Evolutionary conservation across 169 alveolate species (phyloP), one percentile per base, ranked within the genome.

Genomic region (Miamiensis avidus): DNA sequence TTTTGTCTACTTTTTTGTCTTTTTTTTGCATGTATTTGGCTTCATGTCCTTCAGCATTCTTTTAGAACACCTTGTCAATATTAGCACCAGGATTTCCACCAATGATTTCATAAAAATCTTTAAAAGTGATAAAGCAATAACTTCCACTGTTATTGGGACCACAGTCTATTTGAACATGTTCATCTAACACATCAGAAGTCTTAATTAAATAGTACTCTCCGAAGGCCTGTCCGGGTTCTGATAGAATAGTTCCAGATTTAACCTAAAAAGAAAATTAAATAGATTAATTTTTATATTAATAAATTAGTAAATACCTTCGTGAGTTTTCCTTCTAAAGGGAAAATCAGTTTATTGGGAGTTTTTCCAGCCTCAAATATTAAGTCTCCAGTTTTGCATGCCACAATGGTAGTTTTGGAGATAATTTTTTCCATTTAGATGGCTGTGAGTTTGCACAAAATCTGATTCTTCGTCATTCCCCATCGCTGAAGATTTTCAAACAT

Each of bases 391-490:
- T 79, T n/a, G 65, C 81, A 86, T 32, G 81, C 75, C 34, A 76
- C 74, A 79, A 79, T 32, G 33, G 79, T 74, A 49, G 76, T 77
- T 31, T 79, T 81, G 74, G 72, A 29, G 25, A 86, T 86, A 75
- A 86, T 81, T 76, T 86, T 86, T 81, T 86, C 79, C 16, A 74
- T 86, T 75, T 86, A 75, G 0, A 86, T 64, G 30, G 31, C 73
- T 27, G 90, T 86, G 1, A 86, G 73, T 73, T 86, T 49, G 74
- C 84, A 72, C 33, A 86, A 75, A 26, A 65, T 6, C 1, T 81
- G 64, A 81, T 83, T 82, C 82, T 83, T 78, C 65, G 85, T 83
- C 1, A 89, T 74, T 4, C 91, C 91, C 87, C 89, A 84, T 74
- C 82, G 73, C 74, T 81, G 69, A 65, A 64, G 74, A 75, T 89